Base-by-base conservation (phyloP, 371 early-diverging fungal genomes). In the Furculomyces boomerangus region DNA sequence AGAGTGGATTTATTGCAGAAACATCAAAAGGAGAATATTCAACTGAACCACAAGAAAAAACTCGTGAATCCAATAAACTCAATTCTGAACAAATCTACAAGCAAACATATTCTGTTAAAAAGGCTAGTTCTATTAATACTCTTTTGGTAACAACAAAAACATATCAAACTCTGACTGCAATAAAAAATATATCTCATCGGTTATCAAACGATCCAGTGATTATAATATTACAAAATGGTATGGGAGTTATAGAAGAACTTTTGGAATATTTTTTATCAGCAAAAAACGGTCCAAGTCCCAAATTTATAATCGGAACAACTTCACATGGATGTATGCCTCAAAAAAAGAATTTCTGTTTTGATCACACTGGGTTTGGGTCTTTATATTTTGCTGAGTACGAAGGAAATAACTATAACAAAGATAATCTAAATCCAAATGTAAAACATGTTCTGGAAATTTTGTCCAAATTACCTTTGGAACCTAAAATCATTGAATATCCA, bases 171-270 rank as follows among this genome's bases (percentile, higher is more conserved):
- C 39, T 60, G 1, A 57, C 58, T 16, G 80, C 80, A 0, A 50
- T 73, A n/a, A 37, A 56, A 26, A 59, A 64, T 3, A 50, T 79
- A 14, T 57, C 55, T 18, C 46, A 58, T 1, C 62, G 72, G 1
- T 50, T 79, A n/a, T 56, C 56, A n/a, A 16, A 62, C 3, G 45
- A 62, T 10, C 74, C 72, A 7, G 66, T 71, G 0, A 65, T 79
- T 1, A 54, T 78, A 7, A 57, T 81, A 48, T 40, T 81, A 43
- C 78, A 78, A 54, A 81, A 81, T 48, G 81, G 81, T 5, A 74
- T 79, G 78, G 81, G 81, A 24, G 59, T 67, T 1, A 62, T 63
- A n/a, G 78, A 80, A 24, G 73, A 75, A 37, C 46, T 79, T 13
- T 56, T 65, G 35, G 57, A 60, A 1, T 60, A 54, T 25, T 30